These are phyloP conservation scores for Pyrenula aspistea DNA, from an alignment of 495 filamentous ascomycete genomes.

Conservation along the genomic window DNA sequence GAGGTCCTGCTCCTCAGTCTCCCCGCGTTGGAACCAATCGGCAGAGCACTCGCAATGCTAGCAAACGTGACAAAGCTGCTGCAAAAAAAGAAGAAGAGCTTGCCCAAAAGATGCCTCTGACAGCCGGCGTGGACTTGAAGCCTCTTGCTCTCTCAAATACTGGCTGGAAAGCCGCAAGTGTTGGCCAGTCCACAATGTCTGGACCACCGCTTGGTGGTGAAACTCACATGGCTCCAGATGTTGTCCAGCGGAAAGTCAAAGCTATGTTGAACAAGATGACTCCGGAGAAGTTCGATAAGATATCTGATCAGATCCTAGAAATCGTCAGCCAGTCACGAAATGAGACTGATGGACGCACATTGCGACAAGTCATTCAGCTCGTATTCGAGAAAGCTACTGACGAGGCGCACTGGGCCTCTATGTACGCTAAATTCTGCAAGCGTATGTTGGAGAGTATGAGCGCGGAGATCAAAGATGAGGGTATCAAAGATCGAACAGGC, in stretches of 20 bases:
- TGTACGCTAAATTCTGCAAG: slow-evolving; percentile 99
- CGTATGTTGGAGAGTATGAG: slow-evolving; percentile 95
- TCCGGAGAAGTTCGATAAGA: slow-evolving; percentile 95
- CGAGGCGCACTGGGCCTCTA: slow-evolving; percentile 96
- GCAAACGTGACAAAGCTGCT: slow-evolving; percentile 45
- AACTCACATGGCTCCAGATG: slow-evolving; percentile 66
- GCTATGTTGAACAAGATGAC: slow-evolving; percentile 99
- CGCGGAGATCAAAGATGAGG: slow-evolving; percentile 88
- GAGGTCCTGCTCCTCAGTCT: slow-evolving; percentile 32
- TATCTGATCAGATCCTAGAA: slow-evolving; percentile 80
- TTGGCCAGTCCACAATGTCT: slow-evolving; percentile 35
- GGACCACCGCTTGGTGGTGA: slow-evolving; percentile 42
- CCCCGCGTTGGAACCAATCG: slow-evolving; percentile 43
- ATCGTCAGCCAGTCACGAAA: slow-evolving; percentile 93
- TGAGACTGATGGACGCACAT: slow-evolving; percentile 84
- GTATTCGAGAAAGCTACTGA: slow-evolving; percentile 99
- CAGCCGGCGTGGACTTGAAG: slow-evolving; percentile 66
- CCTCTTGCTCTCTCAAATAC: slow-evolving; percentile 54
- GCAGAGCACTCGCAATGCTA: slow-evolving; percentile 35
- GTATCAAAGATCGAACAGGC: slow-evolving; percentile 72
- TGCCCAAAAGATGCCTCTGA: slow-evolving; percentile 81
- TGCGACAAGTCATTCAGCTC: slow-evolving; percentile 95
- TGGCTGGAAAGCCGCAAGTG: slow-evolving; percentile 85
- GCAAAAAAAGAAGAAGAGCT: slow-evolving; percentile 50
- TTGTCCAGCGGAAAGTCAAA: slow-evolving; percentile 98